These are phyloP conservation scores for Sarocladiaceae sp. DNA, from an alignment of 2,329 filamentous ascomycete species.

Conservation along the genomic window DNA sequence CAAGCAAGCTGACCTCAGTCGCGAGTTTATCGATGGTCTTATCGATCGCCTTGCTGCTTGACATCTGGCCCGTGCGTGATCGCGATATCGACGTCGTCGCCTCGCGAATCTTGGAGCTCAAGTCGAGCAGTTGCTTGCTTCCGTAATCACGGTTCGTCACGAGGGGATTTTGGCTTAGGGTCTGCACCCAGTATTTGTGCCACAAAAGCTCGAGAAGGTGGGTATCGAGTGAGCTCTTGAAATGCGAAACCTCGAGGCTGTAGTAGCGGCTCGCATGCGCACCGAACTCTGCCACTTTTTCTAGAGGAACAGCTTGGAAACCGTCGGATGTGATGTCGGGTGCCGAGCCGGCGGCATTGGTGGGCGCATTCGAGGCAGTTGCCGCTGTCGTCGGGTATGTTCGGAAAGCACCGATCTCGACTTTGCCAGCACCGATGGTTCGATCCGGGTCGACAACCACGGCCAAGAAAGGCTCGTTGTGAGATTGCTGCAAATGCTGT, in stretches of 20 bases:
- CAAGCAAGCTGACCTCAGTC: constrained; percentile 57
- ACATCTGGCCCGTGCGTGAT: constrained; percentile 19
- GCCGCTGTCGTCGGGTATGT: constrained; percentile 64
- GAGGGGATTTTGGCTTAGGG: constrained; percentile 83
- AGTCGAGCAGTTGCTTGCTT: constrained; percentile 86
- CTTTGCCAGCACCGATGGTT: constrained; percentile 89
- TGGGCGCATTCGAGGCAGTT: neutral
- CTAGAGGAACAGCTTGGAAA: constrained; percentile 78
- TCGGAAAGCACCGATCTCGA: constrained; percentile 95
- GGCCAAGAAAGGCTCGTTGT: constrained; percentile 86
- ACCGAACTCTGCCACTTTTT: constrained; percentile 93
- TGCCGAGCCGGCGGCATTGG: neutral
- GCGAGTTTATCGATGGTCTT: constrained; percentile 55
- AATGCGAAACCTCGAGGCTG: constrained; percentile 84
- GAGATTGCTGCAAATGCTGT: constrained; percentile 78
- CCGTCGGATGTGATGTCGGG: constrained; percentile 40
- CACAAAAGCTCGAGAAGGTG: constrained; percentile 84
- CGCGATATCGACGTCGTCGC: constrained; percentile 38
- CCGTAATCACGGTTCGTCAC: constrained; percentile 91
- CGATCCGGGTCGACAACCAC: constrained; percentile 96
- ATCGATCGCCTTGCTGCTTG: constrained; percentile 20
- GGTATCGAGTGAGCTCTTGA: constrained; percentile 86
- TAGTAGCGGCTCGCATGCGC: constrained; percentile 91
- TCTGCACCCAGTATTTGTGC: constrained; percentile 99
- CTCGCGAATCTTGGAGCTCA: constrained; percentile 76